Evolutionary conservation across 2,329 filamentous ascomycete genomes (phyloP), one percentile per base, ranked within the genome.

Genomic region (Fulvia fulva): DNA sequence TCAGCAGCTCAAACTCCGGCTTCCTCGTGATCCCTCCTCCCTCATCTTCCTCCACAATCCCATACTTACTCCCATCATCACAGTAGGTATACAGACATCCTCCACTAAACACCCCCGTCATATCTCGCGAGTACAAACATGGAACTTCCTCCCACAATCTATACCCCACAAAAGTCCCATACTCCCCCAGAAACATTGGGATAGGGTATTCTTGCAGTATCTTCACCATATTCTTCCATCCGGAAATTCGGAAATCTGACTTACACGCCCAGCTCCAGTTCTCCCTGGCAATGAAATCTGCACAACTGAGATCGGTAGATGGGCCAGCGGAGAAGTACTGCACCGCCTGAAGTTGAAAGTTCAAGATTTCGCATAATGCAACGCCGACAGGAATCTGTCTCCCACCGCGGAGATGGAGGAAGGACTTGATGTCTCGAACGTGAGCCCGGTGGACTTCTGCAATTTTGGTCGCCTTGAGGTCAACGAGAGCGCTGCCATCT

Each of bases 61-160:
- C 61, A 30, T 67, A 64, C 8, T 41, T 43, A 23, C 55, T 58
- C 5, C 51, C 52, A 44, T 51, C 37, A 19, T 65, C 63, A 9
- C 61, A 47, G 37, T 52, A 67, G 3, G 55, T 63, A 23, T 65
- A 61, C 21, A 60, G 37, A 37, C 64, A 66, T 2, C 65, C 65
- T 11, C 65, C 65, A 57, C 61, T 66, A 12, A 60, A 59, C 45
- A 58, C 52, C 1, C 60, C 58, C 1, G 65, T 64, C 63, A 68
- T 67, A 9, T 68, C 60, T 2, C 55, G 49, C 22, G 63, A 62
- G 22, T 62, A 65, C 41, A 68, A 37, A 55, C 63, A 66, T 2
- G 44, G 26, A 5, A 68, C 59, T 51, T 68, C 65, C 16, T 61
- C 56, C 60, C 64, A 63, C 1, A 25, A 25, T 30, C 65, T 57